Conservation (phyloP, 495 filamentous ascomycete species). For the Penicillium manginii region DNA sequence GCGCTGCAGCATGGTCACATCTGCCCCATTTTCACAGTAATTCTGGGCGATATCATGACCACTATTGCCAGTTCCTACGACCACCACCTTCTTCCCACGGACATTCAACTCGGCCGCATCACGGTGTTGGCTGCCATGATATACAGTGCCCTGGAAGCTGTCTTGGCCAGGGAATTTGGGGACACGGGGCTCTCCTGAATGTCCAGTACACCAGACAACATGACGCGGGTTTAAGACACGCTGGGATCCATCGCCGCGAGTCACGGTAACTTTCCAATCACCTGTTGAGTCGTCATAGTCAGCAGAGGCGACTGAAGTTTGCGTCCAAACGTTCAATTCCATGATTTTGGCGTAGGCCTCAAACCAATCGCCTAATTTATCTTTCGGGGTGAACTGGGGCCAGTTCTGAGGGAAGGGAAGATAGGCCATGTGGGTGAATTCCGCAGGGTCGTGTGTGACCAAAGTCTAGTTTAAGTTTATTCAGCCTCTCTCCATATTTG, state of each 20-base stretch:
- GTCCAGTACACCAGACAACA: conserved; percentile 54
- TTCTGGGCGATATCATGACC: conserved; percentile 86
- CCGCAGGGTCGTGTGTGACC: conserved; percentile 64
- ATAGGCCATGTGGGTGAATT: conserved; percentile 78
- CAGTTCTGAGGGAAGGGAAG: conserved; percentile 70
- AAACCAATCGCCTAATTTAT: conserved; percentile 80
- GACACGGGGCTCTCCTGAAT: conserved; percentile 52
- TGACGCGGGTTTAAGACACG: conserved; percentile 50
- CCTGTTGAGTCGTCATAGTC: conserved; percentile 55
- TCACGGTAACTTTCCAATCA: conserved; percentile 64
- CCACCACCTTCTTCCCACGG: conserved; percentile 69
- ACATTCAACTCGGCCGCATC: conserved; percentile 41
- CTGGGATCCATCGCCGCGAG: conserved; percentile 44
- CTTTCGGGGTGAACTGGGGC: conserved; percentile 74
- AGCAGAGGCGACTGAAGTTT: conserved; percentile 54
- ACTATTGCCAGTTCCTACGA: conserved; percentile 82
- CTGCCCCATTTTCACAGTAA: conserved; percentile 72
- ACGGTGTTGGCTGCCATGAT: conserved; percentile 48
- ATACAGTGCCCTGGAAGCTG: conserved; percentile 50
- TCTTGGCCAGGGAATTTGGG: conserved; percentile 50
- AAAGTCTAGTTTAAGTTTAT: conserved; percentile 17
- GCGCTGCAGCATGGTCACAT: conserved; percentile 81
- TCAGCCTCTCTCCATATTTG: not conserved
- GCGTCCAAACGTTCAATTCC: conserved; percentile 76
- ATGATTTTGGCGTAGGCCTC: conserved; percentile 71